Evolutionary conservation across 2,329 filamentous ascomycete species (phyloP), one percentile per base, ranked within the genome.

Genomic region (Cladophialophora carrionii): DNA sequence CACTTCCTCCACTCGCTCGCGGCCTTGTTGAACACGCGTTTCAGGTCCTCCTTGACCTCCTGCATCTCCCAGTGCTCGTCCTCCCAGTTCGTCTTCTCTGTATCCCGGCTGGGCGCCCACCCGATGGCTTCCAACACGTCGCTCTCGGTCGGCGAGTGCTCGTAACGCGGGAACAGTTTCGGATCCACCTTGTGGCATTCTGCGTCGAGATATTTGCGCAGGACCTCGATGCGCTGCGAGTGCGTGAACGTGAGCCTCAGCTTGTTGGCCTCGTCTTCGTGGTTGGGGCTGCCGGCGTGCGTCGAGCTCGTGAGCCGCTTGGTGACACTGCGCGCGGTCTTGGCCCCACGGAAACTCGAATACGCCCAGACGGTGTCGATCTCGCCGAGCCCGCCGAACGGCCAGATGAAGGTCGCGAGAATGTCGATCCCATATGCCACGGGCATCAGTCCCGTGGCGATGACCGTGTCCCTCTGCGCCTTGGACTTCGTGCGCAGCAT

Each of bases 41-140:
- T 77, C 56, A 80, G 70, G 73, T 79, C 78, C 12, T 78, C 76
- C 70, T 77, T 78, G 24, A 78, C 77, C 70, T 79, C 78, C 7
- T 65, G 68, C 32, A 74, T 67, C 71, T 79, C 78, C 77, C 78
- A 81, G 65, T 76, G 72, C 71, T 80, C 78, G 61, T 82, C 79
- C 66, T 81, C 78, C 78, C 73, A 80, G 60, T 76, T 80, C 70
- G 64, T 74, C 46, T 66, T 60, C 63, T 68, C 67, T 7, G 31
- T 52, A 4, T 65, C 62, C 14, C 32, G 14, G 58, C 72, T 76
- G 2, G 79, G 78, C 4, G 70, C 71, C 79, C 80, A 82, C 0
- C 79, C 80, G 51, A 81, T 79, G 0, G 78, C 78, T 34, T 78
- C 73, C 17, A 81, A 68, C 4, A 79, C 75, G 12, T 79, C 74